Conservation (phyloP, 768 basidiomycete genomes). For the Collybia mongolica region DNA sequence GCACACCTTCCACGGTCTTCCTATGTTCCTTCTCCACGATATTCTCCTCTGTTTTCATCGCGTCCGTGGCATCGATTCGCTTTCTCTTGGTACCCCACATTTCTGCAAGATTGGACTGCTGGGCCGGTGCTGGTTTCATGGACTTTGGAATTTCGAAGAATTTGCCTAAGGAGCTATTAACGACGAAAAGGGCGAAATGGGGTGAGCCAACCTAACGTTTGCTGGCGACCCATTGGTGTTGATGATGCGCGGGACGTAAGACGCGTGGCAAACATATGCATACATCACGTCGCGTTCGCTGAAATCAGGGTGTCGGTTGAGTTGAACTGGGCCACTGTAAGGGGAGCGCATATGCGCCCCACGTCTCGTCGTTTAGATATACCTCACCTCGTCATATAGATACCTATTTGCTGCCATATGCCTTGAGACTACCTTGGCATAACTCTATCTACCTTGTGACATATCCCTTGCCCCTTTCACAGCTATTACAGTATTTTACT, state of each 20-base stretch:
- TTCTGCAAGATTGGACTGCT: constrained; percentile 77
- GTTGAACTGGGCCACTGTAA: too few relatives aligned
- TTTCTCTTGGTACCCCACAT: constrained; percentile 53
- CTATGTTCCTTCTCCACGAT: constrained; percentile 30
- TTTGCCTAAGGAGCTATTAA: constrained; percentile 44
- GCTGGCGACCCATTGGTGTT: constrained; percentile 63
- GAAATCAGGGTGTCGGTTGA: too few relatives aligned
- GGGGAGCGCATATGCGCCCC: too few relatives aligned
- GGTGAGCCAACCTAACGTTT: constrained; percentile 57
- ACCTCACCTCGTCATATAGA: too few relatives aligned
- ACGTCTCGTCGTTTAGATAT: too few relatives aligned
- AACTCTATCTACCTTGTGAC: too few relatives aligned
- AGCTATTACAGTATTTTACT: background rate
- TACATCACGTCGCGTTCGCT: constrained; percentile 45
- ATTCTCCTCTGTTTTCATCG: constrained; percentile 19
- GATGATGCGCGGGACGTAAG: constrained; percentile 28
- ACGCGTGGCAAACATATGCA: constrained; percentile 43
- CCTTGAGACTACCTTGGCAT: too few relatives aligned
- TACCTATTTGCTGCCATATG: too few relatives aligned
- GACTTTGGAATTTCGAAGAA: constrained; percentile 77
- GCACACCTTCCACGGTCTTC: constrained; percentile 19
- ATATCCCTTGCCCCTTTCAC: too few relatives aligned
- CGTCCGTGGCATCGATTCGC: constrained; percentile 7
- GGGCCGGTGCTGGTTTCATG: constrained; percentile 63
- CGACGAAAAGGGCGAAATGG: background rate